Percentiles rank a stretch among this genome's conserved stretches.
phyloP scores from a whole-genome alignment of 2,329 filamentous ascomycete species.

The Pseudogymnoascus sp. region DNA sequence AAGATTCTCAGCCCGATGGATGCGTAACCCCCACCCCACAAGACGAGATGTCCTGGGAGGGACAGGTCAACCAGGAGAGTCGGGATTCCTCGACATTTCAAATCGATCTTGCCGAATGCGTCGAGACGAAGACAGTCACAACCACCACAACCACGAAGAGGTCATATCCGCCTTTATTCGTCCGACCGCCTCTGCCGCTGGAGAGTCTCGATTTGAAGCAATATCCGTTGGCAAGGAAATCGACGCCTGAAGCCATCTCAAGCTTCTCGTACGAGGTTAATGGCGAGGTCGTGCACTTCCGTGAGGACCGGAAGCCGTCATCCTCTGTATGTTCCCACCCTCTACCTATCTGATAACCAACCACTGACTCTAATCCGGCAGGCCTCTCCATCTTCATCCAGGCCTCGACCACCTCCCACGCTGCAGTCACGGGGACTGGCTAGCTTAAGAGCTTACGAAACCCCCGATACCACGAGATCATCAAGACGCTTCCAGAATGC shows the following conservation, averaged over 20 bases:
- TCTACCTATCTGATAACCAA: background rate
- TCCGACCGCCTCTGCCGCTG: slow-evolving; percentile 57
- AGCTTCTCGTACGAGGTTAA: slow-evolving; percentile 68
- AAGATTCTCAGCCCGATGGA: background rate
- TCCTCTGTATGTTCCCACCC: background rate
- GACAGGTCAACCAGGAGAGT: background rate
- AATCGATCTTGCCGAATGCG: slow-evolving; percentile 53
- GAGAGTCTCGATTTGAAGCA: slow-evolving; percentile 74
- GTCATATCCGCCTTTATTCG: slow-evolving; percentile 76
- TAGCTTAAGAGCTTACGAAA: background rate
- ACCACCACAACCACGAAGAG: slow-evolving; percentile 85
- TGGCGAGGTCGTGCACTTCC: slow-evolving; percentile 51
- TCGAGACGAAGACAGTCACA: slow-evolving; percentile 67
- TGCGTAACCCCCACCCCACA: background rate
- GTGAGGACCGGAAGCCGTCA: slow-evolving; percentile 44
- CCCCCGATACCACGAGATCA: slow-evolving; percentile 1
- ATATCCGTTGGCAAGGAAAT: slow-evolving; percentile 77
- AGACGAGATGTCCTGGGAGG: background rate
- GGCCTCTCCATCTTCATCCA: background rate
- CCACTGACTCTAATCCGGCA: background rate
- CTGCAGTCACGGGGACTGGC: background rate
- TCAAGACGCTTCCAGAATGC: background rate
- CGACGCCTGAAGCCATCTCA: slow-evolving; percentile 71
- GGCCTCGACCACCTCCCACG: background rate
- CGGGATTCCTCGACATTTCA: slow-evolving; percentile 23